Base-by-base conservation (phyloP, 768 basidiomycete genomes). In the Boletus subparvulus region DNA sequence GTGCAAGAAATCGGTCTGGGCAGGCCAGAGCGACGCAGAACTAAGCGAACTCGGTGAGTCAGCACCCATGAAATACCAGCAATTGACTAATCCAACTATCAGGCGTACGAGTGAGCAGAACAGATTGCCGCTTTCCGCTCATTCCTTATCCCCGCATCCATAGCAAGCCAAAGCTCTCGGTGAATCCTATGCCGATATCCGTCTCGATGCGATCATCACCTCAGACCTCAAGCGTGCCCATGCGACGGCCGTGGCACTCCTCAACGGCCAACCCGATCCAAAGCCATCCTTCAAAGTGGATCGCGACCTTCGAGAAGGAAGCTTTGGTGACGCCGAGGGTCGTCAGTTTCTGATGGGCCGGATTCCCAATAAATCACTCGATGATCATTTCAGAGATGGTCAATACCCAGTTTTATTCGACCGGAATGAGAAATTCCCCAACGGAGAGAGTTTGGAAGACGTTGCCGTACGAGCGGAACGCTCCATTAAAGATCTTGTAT, bases 271-370 rank as follows among this genome's bases (percentile, higher is more conserved):
- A 64, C 58, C 63, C 10, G 65, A 75, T 33, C 76, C 79, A 24
- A 77, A 78, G 55, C 80, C 80, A 0, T 70, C 78, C 9, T 69
- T 87, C 41, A 74, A 69, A 26, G 72, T 78, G 13, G 82, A 83
- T 6, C 69, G 70, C 12, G 74, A 83, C 46, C 74, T 91, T 3
- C 79, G 84, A 42, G 90, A 92, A 68, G 87, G 87, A 67, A 65
- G 80, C 65, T 91, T 85, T 57, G 90, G 90, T 26, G 68, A 76
- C 6, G 89, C 83, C 1, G 91, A 92, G 67, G 89, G 90, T 5
- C 75, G 80, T 32, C 66, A 79, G 3, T 85, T 81, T 72, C 62
- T 50, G 30, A 40, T 58, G 26, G 66, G 1, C 21, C 74, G 9
- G 30, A 50, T 12, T 47, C 73, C 75, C 4, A 63, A 62, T 24